A percentile compares a stretch with the other conserved stretches of the same genome.
These are phyloP conservation scores for Xylariaceae sp. DNA, from an alignment of 2,329 filamentous ascomycete genomes.

Conservation along the genomic window DNA sequence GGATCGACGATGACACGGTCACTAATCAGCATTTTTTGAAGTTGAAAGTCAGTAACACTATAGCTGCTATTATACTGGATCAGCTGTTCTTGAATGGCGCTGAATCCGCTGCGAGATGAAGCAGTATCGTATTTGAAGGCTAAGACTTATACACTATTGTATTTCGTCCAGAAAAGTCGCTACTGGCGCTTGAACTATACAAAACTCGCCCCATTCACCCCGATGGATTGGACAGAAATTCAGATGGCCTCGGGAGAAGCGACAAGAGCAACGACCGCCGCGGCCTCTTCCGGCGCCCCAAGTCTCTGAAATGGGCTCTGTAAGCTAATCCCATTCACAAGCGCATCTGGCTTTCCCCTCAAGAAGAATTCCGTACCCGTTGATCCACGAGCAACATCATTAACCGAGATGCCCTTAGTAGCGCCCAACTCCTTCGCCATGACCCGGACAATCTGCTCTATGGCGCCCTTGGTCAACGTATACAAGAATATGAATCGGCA, in stretches of 20 bases:
- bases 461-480: constrained; percentile 52
- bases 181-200: background rate
- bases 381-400: constrained; percentile 2
- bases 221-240: background rate
- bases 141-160: too few species aligned
- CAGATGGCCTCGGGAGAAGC: background rate
- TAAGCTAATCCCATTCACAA: background rate
- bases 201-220: background rate
- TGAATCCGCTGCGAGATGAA: background rate
- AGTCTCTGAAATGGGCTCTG: constrained; percentile 1
- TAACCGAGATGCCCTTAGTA: constrained; percentile 2
- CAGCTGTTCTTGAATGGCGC: constrained; percentile 13
- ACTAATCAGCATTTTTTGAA: constrained; percentile 39
- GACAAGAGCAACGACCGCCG: constrained; percentile 2
- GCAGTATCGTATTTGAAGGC: too few species aligned
- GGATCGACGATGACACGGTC: constrained; percentile 35
- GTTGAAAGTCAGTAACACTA: constrained; percentile 18
- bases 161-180: too few species aligned
- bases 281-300: constrained; percentile 5
- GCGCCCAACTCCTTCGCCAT: constrained; percentile 1
- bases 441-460: constrained; percentile 54
- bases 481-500: constrained; percentile 53
- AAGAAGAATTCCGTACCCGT: background rate
- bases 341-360: background rate
- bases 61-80: constrained; percentile 9